These are phyloP conservation scores for Phytophthora colocasiae DNA, from an alignment of 352 stramenopile species.

Conservation along the genomic window DNA sequence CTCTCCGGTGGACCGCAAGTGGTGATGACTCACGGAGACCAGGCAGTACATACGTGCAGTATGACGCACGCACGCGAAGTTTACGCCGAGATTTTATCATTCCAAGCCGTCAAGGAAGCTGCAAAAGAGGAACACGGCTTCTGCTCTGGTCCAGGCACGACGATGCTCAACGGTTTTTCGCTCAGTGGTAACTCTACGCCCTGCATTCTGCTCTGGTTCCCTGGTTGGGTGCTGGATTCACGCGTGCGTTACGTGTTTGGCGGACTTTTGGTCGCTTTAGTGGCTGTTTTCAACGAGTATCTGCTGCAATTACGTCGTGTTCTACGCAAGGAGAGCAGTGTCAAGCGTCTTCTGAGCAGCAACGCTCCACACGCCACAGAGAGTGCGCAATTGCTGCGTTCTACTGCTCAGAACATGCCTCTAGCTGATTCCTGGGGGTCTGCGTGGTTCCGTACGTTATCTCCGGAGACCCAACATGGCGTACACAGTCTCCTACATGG, in stretches of 20 bases:
- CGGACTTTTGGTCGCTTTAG: conserved; percentile 58
- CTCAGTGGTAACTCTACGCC: conserved; percentile 48
- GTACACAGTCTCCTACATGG: conserved; percentile 66
- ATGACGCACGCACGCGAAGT: conserved; percentile 74
- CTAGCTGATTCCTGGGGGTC: conserved; percentile 47
- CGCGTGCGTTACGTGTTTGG: conserved; percentile 58
- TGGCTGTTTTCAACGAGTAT: conserved; percentile 80
- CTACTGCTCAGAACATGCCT: conserved; percentile 40
- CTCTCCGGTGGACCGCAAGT: conserved; percentile 54
- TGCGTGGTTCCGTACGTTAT: conserved; percentile 62
- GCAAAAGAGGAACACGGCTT: conserved; percentile 34
- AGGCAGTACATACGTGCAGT: conserved; percentile 75
- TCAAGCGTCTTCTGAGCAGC: conserved; percentile 42
- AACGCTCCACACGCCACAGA: conserved; percentile 33
- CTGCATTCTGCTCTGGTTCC: conserved; percentile 80
- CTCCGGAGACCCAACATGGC: conserved; percentile 55
- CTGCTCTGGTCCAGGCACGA: conserved; percentile 68
- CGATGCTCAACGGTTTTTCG: conserved; percentile 81
- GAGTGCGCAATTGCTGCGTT: conserved; percentile 52
- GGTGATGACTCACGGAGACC: conserved; percentile 60
- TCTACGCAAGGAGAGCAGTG: conserved; percentile 68
- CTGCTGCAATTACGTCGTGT: conserved; percentile 71
- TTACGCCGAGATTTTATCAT: conserved; percentile 56
- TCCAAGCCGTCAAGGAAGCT: conserved; percentile 32
- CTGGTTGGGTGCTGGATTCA: conserved; percentile 72